Percentiles rank a stretch among this genome's conserved stretches.
phyloP scores from a whole-genome alignment of 2,329 filamentous ascomycete species.

The Sporothrix humicola region DNA sequence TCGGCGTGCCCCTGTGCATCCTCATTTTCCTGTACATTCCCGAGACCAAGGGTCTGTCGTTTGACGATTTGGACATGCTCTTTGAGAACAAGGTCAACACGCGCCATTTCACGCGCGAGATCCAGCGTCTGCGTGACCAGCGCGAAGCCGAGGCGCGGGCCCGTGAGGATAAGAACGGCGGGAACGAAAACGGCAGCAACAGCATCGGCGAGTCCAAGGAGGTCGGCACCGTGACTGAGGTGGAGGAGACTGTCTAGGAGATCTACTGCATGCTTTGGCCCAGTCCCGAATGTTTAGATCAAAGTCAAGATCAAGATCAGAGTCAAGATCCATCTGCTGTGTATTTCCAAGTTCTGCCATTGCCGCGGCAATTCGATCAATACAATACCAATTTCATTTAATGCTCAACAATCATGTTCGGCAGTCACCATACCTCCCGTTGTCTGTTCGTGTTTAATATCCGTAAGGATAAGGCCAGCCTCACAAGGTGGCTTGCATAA shows the following conservation, averaged over 20 bases:
- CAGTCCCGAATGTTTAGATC: too few species aligned
- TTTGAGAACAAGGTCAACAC: slow-evolving; percentile 24
- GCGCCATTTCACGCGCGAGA: slow-evolving; percentile 18
- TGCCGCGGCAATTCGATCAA: too few species aligned
- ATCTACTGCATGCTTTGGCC: too few species aligned
- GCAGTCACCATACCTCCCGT: too few species aligned
- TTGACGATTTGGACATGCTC: slow-evolving; percentile 22
- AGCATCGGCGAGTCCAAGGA: slow-evolving; percentile 21
- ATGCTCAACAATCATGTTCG: too few species aligned
- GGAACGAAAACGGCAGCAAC: neutral
- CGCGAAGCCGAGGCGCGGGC: neutral
- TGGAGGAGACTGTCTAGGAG: slow-evolving; percentile 11
- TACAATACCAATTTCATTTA: too few species aligned
- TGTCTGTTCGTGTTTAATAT: too few species aligned
- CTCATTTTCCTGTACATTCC: slow-evolving; percentile 16
- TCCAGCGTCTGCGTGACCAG: slow-evolving; percentile 18
- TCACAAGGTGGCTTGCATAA: too few species aligned
- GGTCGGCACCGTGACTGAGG: neutral
- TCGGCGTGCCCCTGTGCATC: slow-evolving; percentile 7
- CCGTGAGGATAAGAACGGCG: neutral
- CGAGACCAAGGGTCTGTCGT: slow-evolving; percentile 22
- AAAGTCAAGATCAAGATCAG: too few species aligned
- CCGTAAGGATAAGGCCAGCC: too few species aligned
- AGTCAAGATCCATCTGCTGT: too few species aligned
- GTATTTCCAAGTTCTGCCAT: too few species aligned